Percentiles rank a stretch among this genome's conserved stretches.
Conservation (phyloP, 345 rosid species). For the Hibiscus mutabilis region DNA sequence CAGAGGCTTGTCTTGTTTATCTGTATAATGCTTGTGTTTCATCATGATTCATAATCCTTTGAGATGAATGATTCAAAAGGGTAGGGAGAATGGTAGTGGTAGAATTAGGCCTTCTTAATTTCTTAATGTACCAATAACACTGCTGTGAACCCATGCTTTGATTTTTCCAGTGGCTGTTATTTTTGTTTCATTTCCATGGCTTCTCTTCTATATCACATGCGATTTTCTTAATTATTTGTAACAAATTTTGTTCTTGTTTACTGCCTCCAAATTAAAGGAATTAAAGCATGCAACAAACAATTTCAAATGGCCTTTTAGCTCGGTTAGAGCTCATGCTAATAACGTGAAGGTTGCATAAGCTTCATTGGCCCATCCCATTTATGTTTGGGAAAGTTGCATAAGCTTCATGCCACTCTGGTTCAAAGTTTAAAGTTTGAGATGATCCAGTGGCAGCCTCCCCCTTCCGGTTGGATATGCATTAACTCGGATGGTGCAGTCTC, state of each 20-base stretch:
- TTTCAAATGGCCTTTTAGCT: neutral
- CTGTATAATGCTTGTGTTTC: neutral
- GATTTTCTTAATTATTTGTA: neutral
- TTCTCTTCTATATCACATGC: neutral
- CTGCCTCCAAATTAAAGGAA: no score
- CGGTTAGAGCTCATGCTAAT: neutral
- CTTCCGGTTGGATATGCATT: no score
- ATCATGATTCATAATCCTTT: neutral
- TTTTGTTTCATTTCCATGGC: neutral
- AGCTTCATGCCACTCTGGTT: no score
- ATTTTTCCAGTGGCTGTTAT: neutral
- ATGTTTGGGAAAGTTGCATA: no score
- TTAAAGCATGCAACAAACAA: no score
- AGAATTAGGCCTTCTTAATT: neutral
- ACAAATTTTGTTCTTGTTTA: neutral
- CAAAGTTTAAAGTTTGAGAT: no score
- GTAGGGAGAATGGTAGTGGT: neutral
- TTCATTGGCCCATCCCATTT: no score
- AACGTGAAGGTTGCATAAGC: no score
- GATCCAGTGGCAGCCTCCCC: no score
- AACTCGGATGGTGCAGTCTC: no score
- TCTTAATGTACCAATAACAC: neutral
- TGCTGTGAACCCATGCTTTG: neutral
- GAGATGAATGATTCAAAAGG: neutral
- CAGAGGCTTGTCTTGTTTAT: neutral